These are phyloP conservation scores for Solanum virginianum DNA, from an alignment of 257 asterid species.

Conservation along the genomic window DNA sequence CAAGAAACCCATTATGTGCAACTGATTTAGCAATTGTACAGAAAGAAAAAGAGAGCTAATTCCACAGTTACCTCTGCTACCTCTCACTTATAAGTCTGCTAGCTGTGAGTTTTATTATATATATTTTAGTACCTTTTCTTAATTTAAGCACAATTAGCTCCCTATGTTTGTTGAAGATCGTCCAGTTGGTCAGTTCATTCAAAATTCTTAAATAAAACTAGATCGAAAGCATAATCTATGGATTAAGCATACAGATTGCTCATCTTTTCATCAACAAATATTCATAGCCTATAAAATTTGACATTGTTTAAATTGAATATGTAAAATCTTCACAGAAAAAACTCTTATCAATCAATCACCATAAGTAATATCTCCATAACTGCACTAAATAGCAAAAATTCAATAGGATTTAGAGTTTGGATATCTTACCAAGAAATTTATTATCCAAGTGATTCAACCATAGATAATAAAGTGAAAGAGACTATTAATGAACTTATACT, in stretches of 20 bases:
- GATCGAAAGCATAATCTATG: not conserved
- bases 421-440: not conserved
- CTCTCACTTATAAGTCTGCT: not conserved
- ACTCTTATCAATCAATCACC: not conserved
- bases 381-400: not conserved
- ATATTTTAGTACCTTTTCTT: not conserved
- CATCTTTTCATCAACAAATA: not conserved
- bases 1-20: not conserved
- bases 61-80: no score
- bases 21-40: not conserved
- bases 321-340: not conserved
- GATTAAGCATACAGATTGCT: not conserved
- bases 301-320: not conserved
- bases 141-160: not conserved
- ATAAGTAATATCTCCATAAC: not conserved
- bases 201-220: not conserved
- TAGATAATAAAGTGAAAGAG: no score
- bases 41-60: no score
- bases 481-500: no score
- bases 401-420: not conserved
- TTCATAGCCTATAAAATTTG: not conserved
- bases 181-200: not conserved
- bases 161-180: not conserved
- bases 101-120: not conserved
- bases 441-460: not conserved